phyloP scores from a whole-genome alignment of 139 green algal genomes.

The Ulvella scutata region DNA sequence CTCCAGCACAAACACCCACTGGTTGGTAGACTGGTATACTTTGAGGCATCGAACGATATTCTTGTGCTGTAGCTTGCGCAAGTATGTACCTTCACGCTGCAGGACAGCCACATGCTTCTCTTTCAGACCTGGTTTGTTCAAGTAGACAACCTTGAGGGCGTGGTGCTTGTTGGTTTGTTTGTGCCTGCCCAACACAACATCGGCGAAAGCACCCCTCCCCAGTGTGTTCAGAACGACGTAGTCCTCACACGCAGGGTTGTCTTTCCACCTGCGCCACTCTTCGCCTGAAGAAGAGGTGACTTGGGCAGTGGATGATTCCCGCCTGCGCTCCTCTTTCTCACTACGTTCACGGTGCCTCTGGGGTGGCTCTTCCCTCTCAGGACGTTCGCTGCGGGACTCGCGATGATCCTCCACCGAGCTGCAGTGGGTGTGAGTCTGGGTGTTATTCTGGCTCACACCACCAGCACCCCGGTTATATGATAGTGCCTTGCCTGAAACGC shows the following conservation, averaged over 20 bases:
- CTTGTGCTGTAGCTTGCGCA: constrained; percentile 11
- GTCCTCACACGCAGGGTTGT: not conserved
- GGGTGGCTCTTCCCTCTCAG: not conserved
- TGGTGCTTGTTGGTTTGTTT: not conserved
- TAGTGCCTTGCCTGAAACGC: not conserved
- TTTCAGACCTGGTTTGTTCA: constrained; percentile 11
- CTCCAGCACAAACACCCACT: constrained; percentile 34
- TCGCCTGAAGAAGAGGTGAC: not conserved
- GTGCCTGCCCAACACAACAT: constrained; percentile 13
- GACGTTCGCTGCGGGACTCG: not conserved
- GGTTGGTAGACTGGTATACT: constrained; percentile 19
- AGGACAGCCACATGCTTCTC: not conserved
- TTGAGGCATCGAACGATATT: constrained; percentile 17
- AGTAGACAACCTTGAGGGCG: constrained; percentile 23
- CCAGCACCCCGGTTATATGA: too few relatives aligned
- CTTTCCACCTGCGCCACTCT: not conserved
- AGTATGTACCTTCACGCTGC: not conserved
- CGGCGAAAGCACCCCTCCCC: not conserved
- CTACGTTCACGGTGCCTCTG: not conserved
- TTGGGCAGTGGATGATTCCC: not conserved
- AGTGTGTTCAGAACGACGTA: not conserved
- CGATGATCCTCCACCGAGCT: not conserved
- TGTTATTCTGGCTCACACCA: too few relatives aligned
- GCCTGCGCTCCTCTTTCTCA: not conserved
- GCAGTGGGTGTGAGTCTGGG: constrained; percentile 4